Base-by-base conservation (phyloP, 768 basidiomycete genomes). In the Tricholoma terreum region DNA sequence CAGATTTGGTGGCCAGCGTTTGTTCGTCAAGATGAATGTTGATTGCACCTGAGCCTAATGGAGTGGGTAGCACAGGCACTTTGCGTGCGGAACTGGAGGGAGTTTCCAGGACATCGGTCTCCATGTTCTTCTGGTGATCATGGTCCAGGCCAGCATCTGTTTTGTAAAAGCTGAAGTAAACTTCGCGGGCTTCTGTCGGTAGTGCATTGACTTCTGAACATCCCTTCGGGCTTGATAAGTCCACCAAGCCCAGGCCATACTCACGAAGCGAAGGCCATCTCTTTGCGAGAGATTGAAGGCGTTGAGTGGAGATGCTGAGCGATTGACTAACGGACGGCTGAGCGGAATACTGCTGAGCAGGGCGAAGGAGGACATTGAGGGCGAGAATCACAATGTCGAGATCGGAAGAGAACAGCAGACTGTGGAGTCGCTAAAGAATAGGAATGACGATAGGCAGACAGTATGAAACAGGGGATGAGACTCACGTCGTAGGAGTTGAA, bases 401-500 rank as follows among this genome's bases (percentile, higher is more conserved):
- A 75, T 98, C 96, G 24, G 87, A 87, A 6, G 92, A 91, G 66
- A 85, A 86, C 61, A 98, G 80, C 33, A 99, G 79, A 67, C 89
- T 87, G 71, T 92, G 93, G 61, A 98, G 77, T 59, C 94, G 90
- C 96, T 99, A 67, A 14, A 65, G 38, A 38, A 55, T 48, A 43
- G 40, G 38, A 52, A 54, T 49, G 60, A 55, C 46, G 50, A 19
- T 57, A 42, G 55, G 58, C 35, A 55, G 49, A 58, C 19, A 33
- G 36, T 56, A 40, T 38, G 61, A 52, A 48, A 54, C n/a, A 58
- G 60, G 22, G 40, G 42, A 61, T 45, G 54, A 53, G 48, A 77
- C 94, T 73, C 73, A 98, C 96, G 70, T 99, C 97, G 73, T 97
- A 99, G 4, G 94, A 96, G 58, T 84, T 87, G 74, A 89, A 99